phyloP scores from a whole-genome alignment of 2,329 filamentous ascomycete species.

The Neofusicoccum parvum region DNA sequence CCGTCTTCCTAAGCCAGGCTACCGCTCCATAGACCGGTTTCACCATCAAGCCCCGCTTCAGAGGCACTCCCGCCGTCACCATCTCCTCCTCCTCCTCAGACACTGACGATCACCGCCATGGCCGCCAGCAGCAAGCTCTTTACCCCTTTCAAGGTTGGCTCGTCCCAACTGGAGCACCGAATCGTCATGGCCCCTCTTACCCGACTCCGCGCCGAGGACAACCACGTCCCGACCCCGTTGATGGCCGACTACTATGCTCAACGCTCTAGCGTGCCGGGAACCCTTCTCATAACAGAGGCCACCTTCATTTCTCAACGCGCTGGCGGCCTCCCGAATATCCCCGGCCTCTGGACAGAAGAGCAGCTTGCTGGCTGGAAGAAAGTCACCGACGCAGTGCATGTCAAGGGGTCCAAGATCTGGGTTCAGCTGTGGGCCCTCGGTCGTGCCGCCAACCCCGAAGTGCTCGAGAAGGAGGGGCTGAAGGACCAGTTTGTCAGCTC shows the following conservation, averaged over 20 bases:
- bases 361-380: conserved; percentile 63
- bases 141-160: conserved; percentile 32
- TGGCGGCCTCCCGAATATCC: conserved; percentile 31
- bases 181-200: conserved; percentile 35
- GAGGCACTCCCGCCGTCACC: neutral
- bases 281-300: conserved; percentile 37
- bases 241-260: conserved; percentile 40
- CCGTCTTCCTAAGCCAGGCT: neutral
- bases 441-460: conserved; percentile 50
- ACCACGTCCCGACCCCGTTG: conserved; percentile 49
- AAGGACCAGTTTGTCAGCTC: conserved; percentile 31
- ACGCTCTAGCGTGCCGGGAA: conserved; percentile 33
- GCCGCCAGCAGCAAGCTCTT: conserved; percentile 28
- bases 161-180: conserved; percentile 30
- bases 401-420: conserved; percentile 62
- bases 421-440: conserved; percentile 65
- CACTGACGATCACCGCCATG: neutral
- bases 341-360: conserved; percentile 38
- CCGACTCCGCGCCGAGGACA: conserved; percentile 48
- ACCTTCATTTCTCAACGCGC: conserved; percentile 37
- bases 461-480: conserved; percentile 35
- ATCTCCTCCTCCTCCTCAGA: neutral
- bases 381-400: conserved; percentile 64
- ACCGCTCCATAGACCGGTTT: neutral
- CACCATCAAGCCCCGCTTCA: neutral